Evolutionary conservation across 148 eudicot genomes (phyloP).

Genomic region (Gaultheria prostrata): DNA sequence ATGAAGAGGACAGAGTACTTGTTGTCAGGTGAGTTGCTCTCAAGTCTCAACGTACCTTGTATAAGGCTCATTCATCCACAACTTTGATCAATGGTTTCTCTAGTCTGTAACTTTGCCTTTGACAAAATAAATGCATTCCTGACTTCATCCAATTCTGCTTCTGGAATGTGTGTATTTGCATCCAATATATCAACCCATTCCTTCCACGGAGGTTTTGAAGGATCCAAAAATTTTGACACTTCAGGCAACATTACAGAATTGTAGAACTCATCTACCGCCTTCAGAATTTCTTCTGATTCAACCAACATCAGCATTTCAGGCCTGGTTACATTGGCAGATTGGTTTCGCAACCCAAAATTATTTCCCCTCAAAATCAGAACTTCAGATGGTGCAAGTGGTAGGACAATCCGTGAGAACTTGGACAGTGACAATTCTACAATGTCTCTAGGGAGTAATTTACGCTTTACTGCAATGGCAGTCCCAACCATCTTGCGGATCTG

Average conservation of each 20-base stretch:
- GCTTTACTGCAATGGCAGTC: conserved; percentile 84
- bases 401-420: conserved; percentile 75
- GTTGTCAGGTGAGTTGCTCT: not conserved
- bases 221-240: conserved; percentile 66
- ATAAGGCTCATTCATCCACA: conserved; percentile 5
- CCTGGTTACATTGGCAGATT: conserved; percentile 60
- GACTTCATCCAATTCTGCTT: conserved; percentile 60
- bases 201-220: conserved; percentile 68
- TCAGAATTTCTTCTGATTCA: conserved; percentile 68
- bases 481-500: conserved; percentile 99
- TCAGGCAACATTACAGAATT: conserved; percentile 51
- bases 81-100: conserved; percentile 20
- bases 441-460: conserved; percentile 78
- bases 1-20: not conserved
- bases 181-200: conserved; percentile 77
- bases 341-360: conserved; percentile 44
- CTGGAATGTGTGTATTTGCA: conserved; percentile 66
- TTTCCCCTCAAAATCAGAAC: conserved; percentile 73
- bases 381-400: conserved; percentile 93
- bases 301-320: conserved; percentile 74
- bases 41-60: not conserved
- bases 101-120: conserved; percentile 47
- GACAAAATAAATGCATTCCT: conserved; percentile 59
- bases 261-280: conserved; percentile 60
- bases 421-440: conserved; percentile 59